Evolutionary conservation across 2,329 filamentous ascomycete genomes (phyloP), one percentile per base, ranked within the genome.

Genomic region (Phialemonium atrogriseum): DNA sequence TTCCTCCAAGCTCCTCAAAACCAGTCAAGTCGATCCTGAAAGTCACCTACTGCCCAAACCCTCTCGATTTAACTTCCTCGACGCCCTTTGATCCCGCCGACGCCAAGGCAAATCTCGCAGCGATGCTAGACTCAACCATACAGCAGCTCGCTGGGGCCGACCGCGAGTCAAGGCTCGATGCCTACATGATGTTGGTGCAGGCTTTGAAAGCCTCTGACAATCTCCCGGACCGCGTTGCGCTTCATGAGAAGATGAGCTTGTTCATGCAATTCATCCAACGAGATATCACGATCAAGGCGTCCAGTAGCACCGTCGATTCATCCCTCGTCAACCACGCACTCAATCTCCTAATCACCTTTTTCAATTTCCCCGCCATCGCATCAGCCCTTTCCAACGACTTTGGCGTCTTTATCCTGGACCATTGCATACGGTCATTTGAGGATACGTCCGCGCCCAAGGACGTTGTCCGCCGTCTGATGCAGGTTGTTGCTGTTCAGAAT

Each of bases 51-150:
- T 66, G 55, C 50, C 60, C 56, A 7, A 68, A 67, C 33, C 58
- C 60, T 2, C 56, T 67, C 39, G 57, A 60, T 46, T 54, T 56
- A 40, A 54, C 40, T 47, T 60, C 53, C 57, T 55, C 58, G 52
- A 39, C 58, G 58, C 67, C 62, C 42, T 66, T 60, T 49, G 41
- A 58, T 39, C 35, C 51, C 44, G 36, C 38, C 2, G 41, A 39
- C 10, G 48, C 39, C 4, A 39, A 58, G 54, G 64, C 70, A 26
- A 79, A 73, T 23, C 77, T 94, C 35, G 70, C 73, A 41, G 77
- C 77, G 45, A 91, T 95, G 80, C 61, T 96, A 42, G 84, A 94
- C 45, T 93, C 85, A 1, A 77, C 86, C 5, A 71, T 86, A 21
- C 80, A 84, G 55, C 83, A 91, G 56, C 70, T 98, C 28, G 83